Evolutionary conservation across 225 moss, liverwort and hornwort species (phyloP), one percentile per base, ranked within the genome.

Genomic region (Physcomitrium patens): DNA sequence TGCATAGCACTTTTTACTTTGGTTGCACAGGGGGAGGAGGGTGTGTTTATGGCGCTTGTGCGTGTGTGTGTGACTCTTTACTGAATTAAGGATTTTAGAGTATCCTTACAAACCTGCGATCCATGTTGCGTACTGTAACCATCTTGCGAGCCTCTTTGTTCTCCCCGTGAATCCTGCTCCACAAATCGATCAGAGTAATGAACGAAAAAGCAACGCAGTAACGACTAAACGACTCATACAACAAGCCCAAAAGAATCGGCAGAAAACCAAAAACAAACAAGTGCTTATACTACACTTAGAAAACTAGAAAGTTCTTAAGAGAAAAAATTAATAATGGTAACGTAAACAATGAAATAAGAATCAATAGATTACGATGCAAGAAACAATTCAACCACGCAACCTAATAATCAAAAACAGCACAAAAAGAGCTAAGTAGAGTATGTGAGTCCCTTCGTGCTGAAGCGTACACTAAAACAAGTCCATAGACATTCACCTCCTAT

Each of bases 141-240:
- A 57, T 87, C 84, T 75, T 85, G 84, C 47, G 64, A 71, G 47
- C 74, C 82, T 75, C 87, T 71, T 59, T 79, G 84, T 43, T 87
- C 87, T 37, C 87, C 87, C 27, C 87, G 84, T 65, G 74, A 73
- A 75, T 87, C 87, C 87, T 87, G 84, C 68, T 23, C 50, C 69
- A 76, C 60, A 78, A 28, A 61, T 54, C 45, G 62, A 63, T 47
- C 49, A 13, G 11, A 71, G 14, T 26, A 41, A 1, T 67, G 44
- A 74, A 81, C 63, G 70, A 67, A 56, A 12, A 56, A 52, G 65
- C 69, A 73, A 69, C 4, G 7, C 31, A 1, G 14, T 8, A 45
- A 69, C 8, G 31, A 52, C 4, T 4, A 37, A 37, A 4, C 31
- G 7, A 7, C 31, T 37, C 31, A 37, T 37, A 37, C 31, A 37